A percentile compares a stretch with the other conserved stretches of the same genome.
Conservation (phyloP, 331 rosid species). For the Saraca asoca region DNA sequence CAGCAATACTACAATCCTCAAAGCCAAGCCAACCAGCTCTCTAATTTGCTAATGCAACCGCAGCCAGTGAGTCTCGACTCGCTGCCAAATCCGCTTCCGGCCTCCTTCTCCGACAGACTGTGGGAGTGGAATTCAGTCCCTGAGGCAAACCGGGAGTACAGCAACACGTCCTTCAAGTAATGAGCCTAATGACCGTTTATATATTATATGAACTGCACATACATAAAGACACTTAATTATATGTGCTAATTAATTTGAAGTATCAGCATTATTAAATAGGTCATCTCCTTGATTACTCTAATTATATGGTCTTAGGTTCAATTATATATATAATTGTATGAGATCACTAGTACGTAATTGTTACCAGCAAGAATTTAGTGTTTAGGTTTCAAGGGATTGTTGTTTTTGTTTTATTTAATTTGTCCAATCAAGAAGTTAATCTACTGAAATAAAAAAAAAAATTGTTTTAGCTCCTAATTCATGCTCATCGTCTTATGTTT, state of each 20-base stretch:
- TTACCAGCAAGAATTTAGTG: constrained; percentile 5
- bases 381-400: not conserved
- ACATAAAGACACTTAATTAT: constrained; percentile 29
- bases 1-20: constrained; percentile 41
- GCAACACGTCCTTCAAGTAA: constrained; percentile 73
- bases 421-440: not conserved
- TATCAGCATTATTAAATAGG: constrained; percentile 18
- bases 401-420: not conserved
- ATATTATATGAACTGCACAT: constrained; percentile 25
- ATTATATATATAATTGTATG: constrained; percentile 33
- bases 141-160: constrained; percentile 55
- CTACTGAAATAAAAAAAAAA: too few relatives aligned
- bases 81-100: constrained; percentile 56
- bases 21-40: constrained; percentile 39
- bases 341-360: constrained; percentile 25
- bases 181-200: not conserved
- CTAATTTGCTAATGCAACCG: constrained; percentile 46
- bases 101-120: constrained; percentile 69
- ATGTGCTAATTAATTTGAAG: constrained; percentile 29
- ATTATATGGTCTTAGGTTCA: constrained; percentile 21
- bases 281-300: constrained; percentile 3
- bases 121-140: constrained; percentile 95
- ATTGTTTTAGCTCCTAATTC: not conserved
- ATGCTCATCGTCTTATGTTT: too few relatives aligned
- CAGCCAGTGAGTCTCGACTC: constrained; percentile 44